Conservation (phyloP, 2,329 filamentous ascomycete species). For the Fusarium keratoplasticum region DNA sequence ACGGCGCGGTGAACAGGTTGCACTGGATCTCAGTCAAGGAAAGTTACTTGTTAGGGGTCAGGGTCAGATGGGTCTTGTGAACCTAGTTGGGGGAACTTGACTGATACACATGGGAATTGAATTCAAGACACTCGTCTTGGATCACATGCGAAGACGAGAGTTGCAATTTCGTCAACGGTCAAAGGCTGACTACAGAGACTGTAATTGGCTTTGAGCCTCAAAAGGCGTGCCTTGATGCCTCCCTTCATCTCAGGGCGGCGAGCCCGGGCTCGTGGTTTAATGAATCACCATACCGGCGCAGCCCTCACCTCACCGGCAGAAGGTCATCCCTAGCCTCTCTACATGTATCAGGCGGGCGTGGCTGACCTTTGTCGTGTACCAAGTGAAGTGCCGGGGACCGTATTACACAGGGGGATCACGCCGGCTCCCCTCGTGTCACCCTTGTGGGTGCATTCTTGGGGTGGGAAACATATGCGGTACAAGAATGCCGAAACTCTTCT, state of each 20-base stretch:
- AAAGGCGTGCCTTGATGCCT: conserved; percentile 29
- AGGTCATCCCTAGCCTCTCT: conserved; percentile 7
- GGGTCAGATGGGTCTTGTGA: conserved; percentile 12
- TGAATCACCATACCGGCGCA: conserved; percentile 38
- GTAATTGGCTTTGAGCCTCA: conserved; percentile 28
- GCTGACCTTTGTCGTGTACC: conserved; percentile 1
- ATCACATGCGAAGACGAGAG: conserved; percentile 22
- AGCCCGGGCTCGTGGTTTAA: conserved; percentile 23
- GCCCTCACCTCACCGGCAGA: background rate
- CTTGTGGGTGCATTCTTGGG: conserved; percentile 24
- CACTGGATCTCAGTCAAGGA: conserved; percentile 31
- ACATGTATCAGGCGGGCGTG: conserved; percentile 12
- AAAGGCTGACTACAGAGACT: conserved; percentile 2
- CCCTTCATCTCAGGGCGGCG: conserved; percentile 28
- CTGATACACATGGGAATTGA: conserved; percentile 9
- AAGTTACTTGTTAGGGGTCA: conserved; percentile 13
- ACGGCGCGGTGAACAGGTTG: conserved; percentile 19
- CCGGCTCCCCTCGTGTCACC: conserved; percentile 24
- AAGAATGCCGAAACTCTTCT: conserved; percentile 10
- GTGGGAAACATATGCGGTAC: conserved; percentile 23
- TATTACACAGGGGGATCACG: conserved; percentile 26
- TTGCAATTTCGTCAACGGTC: conserved; percentile 2
- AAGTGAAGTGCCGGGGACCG: background rate
- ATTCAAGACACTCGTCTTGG: conserved; percentile 16
- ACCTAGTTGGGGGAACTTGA: conserved; percentile 19